phyloP scores from a whole-genome alignment of 2,329 filamentous ascomycete species.

The Neoascochyta sp. region DNA sequence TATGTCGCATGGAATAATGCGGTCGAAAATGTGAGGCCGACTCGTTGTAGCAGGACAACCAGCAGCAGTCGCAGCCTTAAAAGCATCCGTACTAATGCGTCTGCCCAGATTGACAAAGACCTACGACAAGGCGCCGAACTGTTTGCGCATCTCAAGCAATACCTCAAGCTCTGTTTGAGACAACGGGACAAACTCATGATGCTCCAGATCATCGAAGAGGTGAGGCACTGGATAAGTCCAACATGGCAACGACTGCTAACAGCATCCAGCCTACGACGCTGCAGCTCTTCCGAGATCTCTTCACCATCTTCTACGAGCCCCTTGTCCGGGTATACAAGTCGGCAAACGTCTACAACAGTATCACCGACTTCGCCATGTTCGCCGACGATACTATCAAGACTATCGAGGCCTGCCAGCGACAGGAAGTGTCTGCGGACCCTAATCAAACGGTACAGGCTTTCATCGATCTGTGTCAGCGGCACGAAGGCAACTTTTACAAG shows the following conservation, averaged over 20 bases:
- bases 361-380: constrained; percentile 93
- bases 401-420: constrained; percentile 62
- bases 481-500: constrained; percentile 97
- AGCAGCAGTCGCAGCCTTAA: constrained; percentile 32
- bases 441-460: constrained; percentile 98
- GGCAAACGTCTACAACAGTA: constrained; percentile 94
- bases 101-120: constrained; percentile 65
- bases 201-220: constrained; percentile 87
- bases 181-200: constrained; percentile 97
- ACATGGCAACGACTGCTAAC: constrained; percentile 13
- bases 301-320: constrained; percentile 98
- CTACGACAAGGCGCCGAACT: constrained; percentile 85
- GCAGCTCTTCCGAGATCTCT: constrained; percentile 91
- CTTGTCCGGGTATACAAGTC: constrained; percentile 97
- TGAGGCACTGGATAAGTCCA: constrained; percentile 18
- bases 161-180: constrained; percentile 85
- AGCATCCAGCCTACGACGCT: constrained; percentile 70
- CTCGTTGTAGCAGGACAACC: constrained; percentile 31
- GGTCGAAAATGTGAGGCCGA: constrained; percentile 65
- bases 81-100: constrained; percentile 24
- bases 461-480: constrained; percentile 90
- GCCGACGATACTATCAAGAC: constrained; percentile 89
- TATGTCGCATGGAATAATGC: constrained; percentile 96
- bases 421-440: constrained; percentile 88
- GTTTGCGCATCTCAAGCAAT: constrained; percentile 91